A percentile compares a stretch with the other conserved stretches of the same genome.
These are phyloP conservation scores for Ophiocordyceps robertsii DNA, from an alignment of 2,329 filamentous ascomycete genomes.

Conservation along the genomic window DNA sequence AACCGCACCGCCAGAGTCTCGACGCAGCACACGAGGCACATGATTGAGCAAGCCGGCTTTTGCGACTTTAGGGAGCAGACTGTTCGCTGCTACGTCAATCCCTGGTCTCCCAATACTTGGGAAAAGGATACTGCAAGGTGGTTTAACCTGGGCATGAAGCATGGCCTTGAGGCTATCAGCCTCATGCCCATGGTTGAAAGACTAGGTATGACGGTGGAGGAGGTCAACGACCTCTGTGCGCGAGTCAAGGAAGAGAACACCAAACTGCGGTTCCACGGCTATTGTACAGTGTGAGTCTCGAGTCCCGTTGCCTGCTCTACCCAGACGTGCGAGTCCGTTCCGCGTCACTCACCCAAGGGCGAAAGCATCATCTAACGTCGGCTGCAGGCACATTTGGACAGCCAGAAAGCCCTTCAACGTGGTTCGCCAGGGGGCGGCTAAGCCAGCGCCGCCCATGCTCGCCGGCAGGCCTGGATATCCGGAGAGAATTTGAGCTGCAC, in stretches of 20 bases:
- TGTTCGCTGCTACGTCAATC: constrained; percentile 59
- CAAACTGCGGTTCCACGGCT: constrained; percentile 53
- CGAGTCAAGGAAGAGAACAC: constrained; percentile 57
- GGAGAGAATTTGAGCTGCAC: neutral
- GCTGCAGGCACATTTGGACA: constrained; percentile 9
- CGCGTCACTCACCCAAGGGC: neutral
- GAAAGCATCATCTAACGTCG: neutral
- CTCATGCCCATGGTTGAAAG: constrained; percentile 54
- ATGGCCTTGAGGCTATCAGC: constrained; percentile 60
- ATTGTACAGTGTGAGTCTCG: constrained; percentile 60
- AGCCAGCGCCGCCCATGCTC: neutral
- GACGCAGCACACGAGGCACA: constrained; percentile 33
- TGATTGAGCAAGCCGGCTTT: constrained; percentile 61
- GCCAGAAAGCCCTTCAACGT: constrained; percentile 6
- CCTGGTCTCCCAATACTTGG: constrained; percentile 53
- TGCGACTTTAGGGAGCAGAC: constrained; percentile 61
- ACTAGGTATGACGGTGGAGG: constrained; percentile 32
- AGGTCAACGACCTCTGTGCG: constrained; percentile 48
- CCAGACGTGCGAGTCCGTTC: neutral
- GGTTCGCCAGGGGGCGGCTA: neutral
- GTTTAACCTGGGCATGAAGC: constrained; percentile 69
- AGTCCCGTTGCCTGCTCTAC: neutral
- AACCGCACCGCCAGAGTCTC: constrained; percentile 52
- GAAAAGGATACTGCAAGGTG: constrained; percentile 61
- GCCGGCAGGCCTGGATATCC: neutral